phyloP scores from a whole-genome alignment of 108 stramenopile genomes.

The Parmales sp. region DNA sequence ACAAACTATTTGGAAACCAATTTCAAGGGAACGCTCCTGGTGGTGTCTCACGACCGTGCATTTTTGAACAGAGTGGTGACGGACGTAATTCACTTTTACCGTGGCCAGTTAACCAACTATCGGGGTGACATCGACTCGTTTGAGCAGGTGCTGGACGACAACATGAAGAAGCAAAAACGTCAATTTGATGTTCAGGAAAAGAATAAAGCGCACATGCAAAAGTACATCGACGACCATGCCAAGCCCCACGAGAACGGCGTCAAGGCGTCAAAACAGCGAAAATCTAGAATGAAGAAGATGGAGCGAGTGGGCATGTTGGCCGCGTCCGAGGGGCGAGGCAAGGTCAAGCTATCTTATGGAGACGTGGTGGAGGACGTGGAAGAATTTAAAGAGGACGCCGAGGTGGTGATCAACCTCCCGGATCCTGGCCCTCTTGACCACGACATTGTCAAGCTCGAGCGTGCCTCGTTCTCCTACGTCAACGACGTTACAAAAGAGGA shows the following conservation, averaged over 20 bases:
- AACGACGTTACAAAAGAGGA: slow-evolving; percentile 13
- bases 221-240: slow-evolving; percentile 61
- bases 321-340: slow-evolving; percentile 39
- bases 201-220: slow-evolving; percentile 55
- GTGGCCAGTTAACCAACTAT: slow-evolving; percentile 52
- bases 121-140: slow-evolving; percentile 75
- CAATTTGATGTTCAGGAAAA: slow-evolving; percentile 56
- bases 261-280: slow-evolving; percentile 50
- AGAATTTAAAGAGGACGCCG: slow-evolving; percentile 61
- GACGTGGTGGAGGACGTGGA: slow-evolving; percentile 59
- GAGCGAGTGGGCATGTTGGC: slow-evolving; percentile 53
- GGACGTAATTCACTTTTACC: slow-evolving; percentile 77
- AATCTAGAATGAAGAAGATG: slow-evolving; percentile 60
- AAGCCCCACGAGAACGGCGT: slow-evolving; percentile 57
- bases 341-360: slow-evolving; percentile 49
- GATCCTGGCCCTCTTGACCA: slow-evolving; percentile 61
- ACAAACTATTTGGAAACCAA: slow-evolving; percentile 67
- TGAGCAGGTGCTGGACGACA: slow-evolving; percentile 61
- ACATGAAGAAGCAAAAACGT: slow-evolving; percentile 27
- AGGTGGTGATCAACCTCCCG: slow-evolving; percentile 59
- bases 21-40: slow-evolving; percentile 63
- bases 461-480: slow-evolving; percentile 72
- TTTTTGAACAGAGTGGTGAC: slow-evolving; percentile 79
- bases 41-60: slow-evolving; percentile 82
- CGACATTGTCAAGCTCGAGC: slow-evolving; percentile 64